Conservation (phyloP, 1,284 basidiomycete genomes). For the Rhizoctonia solani region DNA sequence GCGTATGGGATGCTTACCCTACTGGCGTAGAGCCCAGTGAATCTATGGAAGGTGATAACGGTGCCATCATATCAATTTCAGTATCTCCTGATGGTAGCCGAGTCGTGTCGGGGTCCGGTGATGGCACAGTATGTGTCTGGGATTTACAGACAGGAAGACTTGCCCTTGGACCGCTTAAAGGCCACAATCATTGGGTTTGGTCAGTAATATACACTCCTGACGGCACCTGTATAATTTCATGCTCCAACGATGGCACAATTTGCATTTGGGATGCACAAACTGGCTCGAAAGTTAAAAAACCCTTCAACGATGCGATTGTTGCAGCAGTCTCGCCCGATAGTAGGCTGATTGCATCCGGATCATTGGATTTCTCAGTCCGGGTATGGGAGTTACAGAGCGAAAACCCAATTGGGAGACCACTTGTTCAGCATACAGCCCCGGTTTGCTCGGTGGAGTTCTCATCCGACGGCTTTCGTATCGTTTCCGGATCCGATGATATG, state of each 20-base stretch:
- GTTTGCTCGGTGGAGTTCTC: constrained; percentile 15
- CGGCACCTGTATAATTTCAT: constrained; percentile 12
- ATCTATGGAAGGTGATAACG: too few species aligned
- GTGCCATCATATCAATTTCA: too few species aligned
- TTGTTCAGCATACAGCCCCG: background rate
- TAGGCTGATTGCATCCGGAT: background rate
- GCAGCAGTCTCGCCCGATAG: constrained; percentile 24
- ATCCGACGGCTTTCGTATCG: constrained; percentile 5
- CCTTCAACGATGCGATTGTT: background rate
- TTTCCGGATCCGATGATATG: constrained; percentile 9
- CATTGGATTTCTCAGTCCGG: background rate
- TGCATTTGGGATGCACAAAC: constrained; percentile 23
- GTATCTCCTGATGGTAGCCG: too few species aligned
- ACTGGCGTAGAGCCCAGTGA: too few species aligned
- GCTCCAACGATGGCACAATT: constrained; percentile 11
- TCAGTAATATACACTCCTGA: constrained; percentile 24
- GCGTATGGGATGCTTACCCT: too few species aligned
- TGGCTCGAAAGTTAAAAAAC: background rate
- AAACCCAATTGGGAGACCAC: too few species aligned
- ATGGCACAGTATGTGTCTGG: background rate
- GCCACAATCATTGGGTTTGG: background rate
- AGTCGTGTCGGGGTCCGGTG: too few species aligned
- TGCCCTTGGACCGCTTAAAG: background rate
- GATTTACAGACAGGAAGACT: background rate
- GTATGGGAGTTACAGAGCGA: background rate